phyloP scores from a whole-genome alignment of 2,329 filamentous ascomycete genomes.

The Botrytis byssoidea region DNA sequence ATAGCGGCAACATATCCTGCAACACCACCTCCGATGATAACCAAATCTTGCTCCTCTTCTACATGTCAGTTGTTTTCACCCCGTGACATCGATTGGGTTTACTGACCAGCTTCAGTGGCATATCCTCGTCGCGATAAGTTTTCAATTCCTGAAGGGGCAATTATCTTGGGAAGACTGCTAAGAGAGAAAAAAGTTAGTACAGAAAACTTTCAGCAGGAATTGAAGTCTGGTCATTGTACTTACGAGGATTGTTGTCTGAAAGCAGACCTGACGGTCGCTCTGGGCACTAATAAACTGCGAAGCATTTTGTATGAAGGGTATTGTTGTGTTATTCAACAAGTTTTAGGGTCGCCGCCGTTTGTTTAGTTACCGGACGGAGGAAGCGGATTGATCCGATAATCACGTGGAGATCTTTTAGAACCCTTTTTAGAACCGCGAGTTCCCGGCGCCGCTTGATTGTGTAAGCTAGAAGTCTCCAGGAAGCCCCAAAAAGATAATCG shows the following conservation, averaged over 20 bases:
- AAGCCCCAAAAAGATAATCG: neutral
- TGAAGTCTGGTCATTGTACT: slow-evolving; percentile 34
- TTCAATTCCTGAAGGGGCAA: slow-evolving; percentile 47
- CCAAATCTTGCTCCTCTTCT: slow-evolving; percentile 90
- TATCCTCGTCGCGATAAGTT: slow-evolving; percentile 60
- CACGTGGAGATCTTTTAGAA: slow-evolving; percentile 4
- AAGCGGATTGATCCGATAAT: slow-evolving; percentile 13
- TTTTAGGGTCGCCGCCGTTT: slow-evolving; percentile 20
- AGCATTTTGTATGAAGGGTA: slow-evolving; percentile 50
- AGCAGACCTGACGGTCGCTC: slow-evolving; percentile 56
- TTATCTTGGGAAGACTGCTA: slow-evolving; percentile 50
- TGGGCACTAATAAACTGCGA: slow-evolving; percentile 59
- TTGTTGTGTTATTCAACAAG: slow-evolving; percentile 26
- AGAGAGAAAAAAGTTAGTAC: slow-evolving; percentile 27
- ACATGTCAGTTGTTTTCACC: slow-evolving; percentile 53
- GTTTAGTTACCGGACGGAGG: neutral
- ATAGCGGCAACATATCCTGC: slow-evolving; percentile 98
- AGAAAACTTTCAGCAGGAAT: slow-evolving; percentile 15
- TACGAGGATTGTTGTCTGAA: slow-evolving; percentile 54
- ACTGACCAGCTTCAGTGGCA: slow-evolving; percentile 48
- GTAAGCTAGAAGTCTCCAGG: slow-evolving; percentile 1
- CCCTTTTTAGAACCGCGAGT: slow-evolving; percentile 14
- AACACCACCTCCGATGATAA: slow-evolving; percentile 97
- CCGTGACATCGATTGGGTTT: slow-evolving; percentile 41
- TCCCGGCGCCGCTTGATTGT: slow-evolving; percentile 5